Base-by-base conservation (phyloP, 371 early-diverging fungal genomes). In the Rhizopus arrhizus region DNA sequence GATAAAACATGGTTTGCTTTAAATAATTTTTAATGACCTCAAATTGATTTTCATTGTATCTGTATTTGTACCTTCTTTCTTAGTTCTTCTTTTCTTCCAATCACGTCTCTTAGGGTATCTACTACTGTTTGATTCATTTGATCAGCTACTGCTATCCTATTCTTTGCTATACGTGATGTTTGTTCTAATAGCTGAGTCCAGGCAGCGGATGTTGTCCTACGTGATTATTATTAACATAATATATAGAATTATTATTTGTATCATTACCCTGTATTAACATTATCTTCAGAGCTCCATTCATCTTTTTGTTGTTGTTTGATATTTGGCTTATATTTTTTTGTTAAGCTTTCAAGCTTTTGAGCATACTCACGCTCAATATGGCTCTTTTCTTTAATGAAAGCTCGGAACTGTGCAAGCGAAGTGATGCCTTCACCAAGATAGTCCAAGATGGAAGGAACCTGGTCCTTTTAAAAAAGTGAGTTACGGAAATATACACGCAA, bases 281-380 rank as follows among this genome's bases (percentile, higher is more conserved):
- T 16, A 32, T 74, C 70, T 35, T 66, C 58, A 74, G 75, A 75
- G 33, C 75, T 71, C 55, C 60, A 62, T 1, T 74, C 81, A 22
- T 76, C 76, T 31, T 62, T 58, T 42, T 56, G 35, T 42, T 2
- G 48, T 33, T 45, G 54, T 32, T 13, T 35, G 9, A 62, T 68
- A 31, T 49, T 54, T 59, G 58, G 68, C 64, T 55, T 76, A 59
- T 89, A 86, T 57, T 88, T 89, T 56, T 80, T 82, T 4, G 84
- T 79, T 5, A 94, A 70, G 1, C 68, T 65, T 29, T 93, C 94
- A 31, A 92, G 78, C 56, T 87, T 84, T 61, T 82, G 80, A 11
- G 91, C 85, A 71, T 88, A 91, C 45, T 94, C 94, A 46, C 81
- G 77, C 61, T 94, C 93, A 31, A 93, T 78, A 46, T 77, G 82